These are phyloP conservation scores for Diaporthe sp. DNA, from an alignment of 2,329 filamentous ascomycete genomes.

Conservation along the genomic window DNA sequence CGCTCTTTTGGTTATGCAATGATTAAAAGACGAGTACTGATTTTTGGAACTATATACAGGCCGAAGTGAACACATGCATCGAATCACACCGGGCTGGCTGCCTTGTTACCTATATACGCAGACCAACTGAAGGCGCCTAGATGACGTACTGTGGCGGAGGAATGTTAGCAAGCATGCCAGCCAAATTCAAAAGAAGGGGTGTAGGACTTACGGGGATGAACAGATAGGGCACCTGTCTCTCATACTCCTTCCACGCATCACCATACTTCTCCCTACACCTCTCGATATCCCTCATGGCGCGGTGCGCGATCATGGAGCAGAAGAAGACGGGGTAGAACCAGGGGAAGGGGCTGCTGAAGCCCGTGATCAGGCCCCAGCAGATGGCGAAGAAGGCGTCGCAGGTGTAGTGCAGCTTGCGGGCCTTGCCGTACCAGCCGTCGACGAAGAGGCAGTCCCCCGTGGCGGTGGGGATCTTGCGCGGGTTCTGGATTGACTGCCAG, in stretches of 20 bases:
- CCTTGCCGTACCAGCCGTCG: constrained; percentile 82
- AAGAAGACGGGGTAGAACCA: constrained; percentile 94
- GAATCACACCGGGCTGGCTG: too few relatives aligned
- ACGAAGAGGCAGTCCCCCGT: constrained; percentile 77
- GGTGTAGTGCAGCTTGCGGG: constrained; percentile 83
- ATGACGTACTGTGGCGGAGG: constrained; percentile 51
- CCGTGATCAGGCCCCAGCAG: constrained; percentile 83
- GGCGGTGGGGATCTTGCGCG: constrained; percentile 74
- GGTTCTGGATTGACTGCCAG: constrained; percentile 80
- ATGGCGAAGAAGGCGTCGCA: constrained; percentile 83
- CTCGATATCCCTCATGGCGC: constrained; percentile 79
- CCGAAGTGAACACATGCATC: constrained; percentile 22
- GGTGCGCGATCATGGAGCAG: constrained; percentile 81
- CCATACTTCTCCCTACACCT: constrained; percentile 83
- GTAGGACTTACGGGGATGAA: constrained; percentile 68
- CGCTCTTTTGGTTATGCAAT: constrained; percentile 10
- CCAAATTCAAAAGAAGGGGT: constrained; percentile 35
- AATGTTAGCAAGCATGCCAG: background rate
- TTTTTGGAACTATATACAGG: constrained; percentile 30
- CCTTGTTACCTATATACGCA: background rate
- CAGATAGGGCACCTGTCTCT: constrained; percentile 81
- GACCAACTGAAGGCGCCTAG: constrained; percentile 39
- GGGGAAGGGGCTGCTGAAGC: constrained; percentile 82
- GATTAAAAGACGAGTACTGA: constrained; percentile 28
- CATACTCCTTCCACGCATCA: constrained; percentile 84